Evolutionary conservation across 768 basidiomycete genomes (phyloP).

Genomic region (Trametes elegans): DNA sequence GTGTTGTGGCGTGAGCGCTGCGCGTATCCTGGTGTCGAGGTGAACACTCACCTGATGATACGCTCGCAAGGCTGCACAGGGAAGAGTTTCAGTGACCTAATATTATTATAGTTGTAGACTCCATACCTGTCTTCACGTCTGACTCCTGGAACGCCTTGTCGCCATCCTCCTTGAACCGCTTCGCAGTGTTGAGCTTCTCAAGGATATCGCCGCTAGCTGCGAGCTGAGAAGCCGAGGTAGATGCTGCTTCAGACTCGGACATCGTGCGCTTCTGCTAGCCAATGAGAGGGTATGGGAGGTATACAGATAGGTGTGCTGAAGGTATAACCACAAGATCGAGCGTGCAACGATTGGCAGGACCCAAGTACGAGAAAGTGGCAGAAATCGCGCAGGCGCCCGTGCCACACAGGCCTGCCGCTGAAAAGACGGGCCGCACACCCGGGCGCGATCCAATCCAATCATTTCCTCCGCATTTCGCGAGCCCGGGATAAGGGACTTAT

Average conservation of each 20-base stretch:
- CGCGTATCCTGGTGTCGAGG: background rate
- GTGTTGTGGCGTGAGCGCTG: conserved; percentile 4
- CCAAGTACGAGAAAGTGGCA: too few relatives aligned
- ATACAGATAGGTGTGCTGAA: too few relatives aligned
- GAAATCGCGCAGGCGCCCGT: too few relatives aligned
- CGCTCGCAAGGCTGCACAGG: conserved; percentile 53
- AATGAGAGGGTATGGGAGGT: too few relatives aligned
- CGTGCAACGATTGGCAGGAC: too few relatives aligned
- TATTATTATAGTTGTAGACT: too few relatives aligned
- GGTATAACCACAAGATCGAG: too few relatives aligned
- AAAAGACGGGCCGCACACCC: too few relatives aligned
- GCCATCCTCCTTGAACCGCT: conserved; percentile 37
- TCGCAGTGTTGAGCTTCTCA: conserved; percentile 58
- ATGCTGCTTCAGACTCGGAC: conserved; percentile 3
- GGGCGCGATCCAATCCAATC: background rate
- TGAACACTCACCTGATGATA: conserved; percentile 64
- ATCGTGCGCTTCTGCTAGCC: too few relatives aligned
- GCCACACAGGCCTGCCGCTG: too few relatives aligned
- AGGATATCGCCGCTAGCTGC: conserved; percentile 21
- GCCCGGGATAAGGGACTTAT: background rate
- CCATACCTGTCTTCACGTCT: conserved; percentile 33
- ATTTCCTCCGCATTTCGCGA: background rate
- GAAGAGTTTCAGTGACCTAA: too few relatives aligned
- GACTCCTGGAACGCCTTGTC: conserved; percentile 37
- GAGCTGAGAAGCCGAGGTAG: conserved; percentile 12